Evolutionary conservation across 805 yeast genomes (phyloP), one percentile per base, ranked within the genome.

Genomic region (Candida broadrunensis): DNA sequence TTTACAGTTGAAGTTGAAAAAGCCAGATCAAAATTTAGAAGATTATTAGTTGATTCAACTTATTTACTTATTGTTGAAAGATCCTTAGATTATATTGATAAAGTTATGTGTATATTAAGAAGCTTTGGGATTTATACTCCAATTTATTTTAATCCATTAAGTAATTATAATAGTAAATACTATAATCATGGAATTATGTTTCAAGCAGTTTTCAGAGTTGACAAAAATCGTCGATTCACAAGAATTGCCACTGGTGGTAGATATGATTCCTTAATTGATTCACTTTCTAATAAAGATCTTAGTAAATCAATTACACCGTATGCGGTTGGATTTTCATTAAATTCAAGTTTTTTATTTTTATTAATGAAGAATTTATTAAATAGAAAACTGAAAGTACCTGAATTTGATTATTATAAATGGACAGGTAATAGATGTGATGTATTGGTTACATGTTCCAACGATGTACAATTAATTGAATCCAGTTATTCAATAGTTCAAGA

Each of bases 181-280:
- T 93, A 90, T 56, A 69, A 73, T 29, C 80, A 81, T 14, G 95
- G 95, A 0, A 65, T 90, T 2, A 88, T 93, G 95, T 93, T 91
- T 57, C 95, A 88, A 50, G 88, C 86, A 0, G 77, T 88, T 1
- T 77, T 80, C 47, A 85, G 87, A 40, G 83, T 80, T 3, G 80
- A 72, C 51, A 73, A 52, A 46, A 72, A 55, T 46, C 58, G 57
- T 52, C 67, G 68, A 5, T 70, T 83, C 24, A 47, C 67, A 0
- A 47, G 73, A 31, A 67, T 93, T 31, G 93, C 93, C 13, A 91
- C 93, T 0, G 99, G 99, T 34, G 99, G 99, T 2, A 70, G 99
- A 41, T 93, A 89, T 56, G 98, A 91, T 53, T 68, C 72, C 16
- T 70, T 93, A 48, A 77, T 89, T 12, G 68, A 78, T 2, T 72